A percentile compares a stretch with the other conserved stretches of the same genome.
These are phyloP conservation scores for Pneumocystis oryctolagi DNA, from an alignment of 1,139 yeast genomes.

Conservation along the genomic window DNA sequence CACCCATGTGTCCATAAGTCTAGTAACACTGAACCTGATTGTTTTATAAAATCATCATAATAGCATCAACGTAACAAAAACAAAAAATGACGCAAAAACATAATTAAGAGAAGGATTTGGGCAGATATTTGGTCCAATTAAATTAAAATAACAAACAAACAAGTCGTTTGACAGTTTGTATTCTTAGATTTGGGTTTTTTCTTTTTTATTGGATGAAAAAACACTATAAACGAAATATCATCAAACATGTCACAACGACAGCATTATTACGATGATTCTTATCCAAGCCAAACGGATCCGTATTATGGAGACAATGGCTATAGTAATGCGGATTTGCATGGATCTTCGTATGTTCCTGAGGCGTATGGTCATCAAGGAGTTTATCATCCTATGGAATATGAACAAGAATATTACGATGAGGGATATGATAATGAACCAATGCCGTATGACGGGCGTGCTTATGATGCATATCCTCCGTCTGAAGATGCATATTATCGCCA, in stretches of 20 bases:
- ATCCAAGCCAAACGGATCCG: constrained; percentile 1
- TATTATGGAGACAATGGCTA: constrained; percentile 8
- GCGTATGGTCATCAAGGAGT: constrained; percentile 16
- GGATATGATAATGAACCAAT: constrained; percentile 23
- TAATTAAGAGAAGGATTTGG: background rate
- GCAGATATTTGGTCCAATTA: background rate
- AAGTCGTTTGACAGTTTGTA: background rate
- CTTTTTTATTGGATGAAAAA: background rate
- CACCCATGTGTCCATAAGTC: background rate
- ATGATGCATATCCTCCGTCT: constrained; percentile 10
- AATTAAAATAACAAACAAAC: background rate
- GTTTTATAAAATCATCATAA: background rate
- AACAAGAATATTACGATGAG: constrained; percentile 17
- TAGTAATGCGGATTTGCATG: constrained; percentile 15
- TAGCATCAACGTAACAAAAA: background rate
- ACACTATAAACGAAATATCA: background rate
- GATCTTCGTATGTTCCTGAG: constrained; percentile 22
- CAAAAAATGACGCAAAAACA: background rate
- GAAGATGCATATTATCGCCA: constrained; percentile 10
- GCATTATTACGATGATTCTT: constrained; percentile 15
- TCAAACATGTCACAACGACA: constrained; percentile 7
- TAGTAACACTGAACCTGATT: background rate
- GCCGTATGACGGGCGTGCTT: constrained; percentile 23
- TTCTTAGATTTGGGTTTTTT: background rate
- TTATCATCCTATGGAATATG: constrained; percentile 13